Evolutionary conservation across 306 rosid species (phyloP), one percentile per base, ranked within the genome.

Genomic region (Inga oerstediana): DNA sequence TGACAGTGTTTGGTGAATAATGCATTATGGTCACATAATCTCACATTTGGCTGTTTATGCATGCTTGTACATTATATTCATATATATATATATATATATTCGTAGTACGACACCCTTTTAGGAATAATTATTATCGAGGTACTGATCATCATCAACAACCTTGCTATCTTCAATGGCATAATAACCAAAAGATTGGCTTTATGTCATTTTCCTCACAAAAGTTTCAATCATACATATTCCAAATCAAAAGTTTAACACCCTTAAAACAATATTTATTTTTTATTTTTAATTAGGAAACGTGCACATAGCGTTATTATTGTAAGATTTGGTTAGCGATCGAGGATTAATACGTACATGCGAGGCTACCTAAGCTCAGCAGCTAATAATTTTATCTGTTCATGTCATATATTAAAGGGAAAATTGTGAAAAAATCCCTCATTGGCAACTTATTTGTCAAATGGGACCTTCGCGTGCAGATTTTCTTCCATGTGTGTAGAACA

Each of bases 41-140:
- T 72, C 76, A 45, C 76, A 46, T 22, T 72, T 45, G 76, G 76
- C 76, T 24, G 76, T 72, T 72, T 72, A 72, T 45, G 76, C 34
- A 72, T 41, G 35, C 51, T 35, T 68, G 12, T 58, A 32, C 65
- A 16, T 4, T 71, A 54, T 54, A 54, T 19, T 4, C 9, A 54
- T 54, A 52, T 52, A 54, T 16, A 51, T 16, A 51, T 16, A 51
- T 15, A 43, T 70, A 52, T 48, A 41, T 70, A 7, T n/a, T 24
- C 56, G 76, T 72, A 24, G 93, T 91, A 89, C 95, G 90, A 91
- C 86, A 83, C 76, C 82, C 89, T 92, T 92, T 92, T 89, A 71
- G 85, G 87, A 75, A 83, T 84, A 75, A 86, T 89, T 83, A 90
- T 87, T 81, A 68, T 48, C 82, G 72, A 77, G 37, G 19, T 27